Base-by-base conservation (phyloP, 768 basidiomycete genomes). In the Hericium rajendrae region DNA sequence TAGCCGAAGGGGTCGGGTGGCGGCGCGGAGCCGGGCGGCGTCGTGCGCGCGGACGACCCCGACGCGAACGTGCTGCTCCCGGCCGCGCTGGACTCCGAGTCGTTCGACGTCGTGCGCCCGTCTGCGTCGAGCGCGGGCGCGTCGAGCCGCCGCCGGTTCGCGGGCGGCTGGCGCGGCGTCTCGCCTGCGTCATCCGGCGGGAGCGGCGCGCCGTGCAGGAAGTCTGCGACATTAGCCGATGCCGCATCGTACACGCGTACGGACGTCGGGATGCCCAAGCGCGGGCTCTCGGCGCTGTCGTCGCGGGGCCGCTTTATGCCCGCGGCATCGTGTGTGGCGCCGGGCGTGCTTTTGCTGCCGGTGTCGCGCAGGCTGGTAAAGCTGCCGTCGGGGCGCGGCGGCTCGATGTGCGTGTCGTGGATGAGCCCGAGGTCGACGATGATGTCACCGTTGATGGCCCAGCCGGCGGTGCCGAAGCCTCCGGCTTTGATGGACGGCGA, bases 401-500 rank as follows among this genome's bases (percentile, higher is more conserved):
- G 64, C 65, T 88, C 87, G 55, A 92, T 83, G 37, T 83, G 79
- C 40, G 88, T 74, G 39, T 85, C 84, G 54, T 75, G 74, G 52
- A 97, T 72, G 63, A 77, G 80, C 64, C 77, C 80, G 51, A 95
- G 71, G 71, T 95, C 94, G 62, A 94, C 70, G 65, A 95, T 84
- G 57, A 95, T 75, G 64, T 94, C 86, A 39, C 94, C 94, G 15
- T 83, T 84, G 55, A 94, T 81, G 50, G 90, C 82, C 88, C 91
- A 92, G 1, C 91, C 93, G 10, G 86, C 90, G 1, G 89, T 94
- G 6, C 92, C 94, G 66, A 88, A 94, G 0, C 94, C 94, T 24
- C 94, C 94, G 1, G 90, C 88, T 68, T 91, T 93, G 64, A 93
- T 79, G 9, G 90, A 92, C 5, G 87, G 80, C 10, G 86, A 83